These are phyloP conservation scores for Chalciporus piperatus DNA, from an alignment of 768 basidiomycete genomes.

Conservation along the genomic window DNA sequence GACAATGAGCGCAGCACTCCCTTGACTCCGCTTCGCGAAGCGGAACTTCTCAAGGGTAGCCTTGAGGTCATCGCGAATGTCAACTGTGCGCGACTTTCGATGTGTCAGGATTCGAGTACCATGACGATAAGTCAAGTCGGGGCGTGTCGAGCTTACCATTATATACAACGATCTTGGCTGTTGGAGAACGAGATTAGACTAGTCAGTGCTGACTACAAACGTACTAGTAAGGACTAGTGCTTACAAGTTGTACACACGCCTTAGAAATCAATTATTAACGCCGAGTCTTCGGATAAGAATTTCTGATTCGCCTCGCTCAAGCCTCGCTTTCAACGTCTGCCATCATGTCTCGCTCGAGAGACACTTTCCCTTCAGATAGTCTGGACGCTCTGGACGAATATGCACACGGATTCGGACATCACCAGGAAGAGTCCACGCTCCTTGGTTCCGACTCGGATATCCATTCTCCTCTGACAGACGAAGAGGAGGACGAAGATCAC, in stretches of 20 bases:
- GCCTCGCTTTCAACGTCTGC: constrained; percentile 6
- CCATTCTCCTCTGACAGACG: constrained; percentile 7
- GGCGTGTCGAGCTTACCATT: constrained; percentile 21
- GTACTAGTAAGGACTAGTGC: too few species aligned
- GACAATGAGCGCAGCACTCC: constrained; percentile 77
- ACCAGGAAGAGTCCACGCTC: constrained; percentile 37
- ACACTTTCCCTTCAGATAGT: constrained; percentile 44
- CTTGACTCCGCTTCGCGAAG: constrained; percentile 60
- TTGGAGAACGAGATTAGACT: neutral
- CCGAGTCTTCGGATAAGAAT: too few species aligned
- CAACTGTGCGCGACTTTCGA: constrained; percentile 56
- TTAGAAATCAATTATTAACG: too few species aligned
- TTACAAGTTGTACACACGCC: too few species aligned
- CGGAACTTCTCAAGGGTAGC: constrained; percentile 82
- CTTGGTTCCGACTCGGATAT: constrained; percentile 8
- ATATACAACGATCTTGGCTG: neutral
- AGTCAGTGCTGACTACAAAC: too few species aligned
- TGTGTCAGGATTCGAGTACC: neutral
- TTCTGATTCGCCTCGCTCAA: neutral
- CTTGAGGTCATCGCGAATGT: constrained; percentile 78
- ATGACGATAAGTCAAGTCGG: neutral
- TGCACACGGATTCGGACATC: constrained; percentile 32
- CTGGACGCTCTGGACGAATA: constrained; percentile 45
- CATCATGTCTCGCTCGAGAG: constrained; percentile 25
- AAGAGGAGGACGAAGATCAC: constrained; percentile 29